phyloP scores from a whole-genome alignment of 83 land plant species.

The Picea mariana region DNA sequence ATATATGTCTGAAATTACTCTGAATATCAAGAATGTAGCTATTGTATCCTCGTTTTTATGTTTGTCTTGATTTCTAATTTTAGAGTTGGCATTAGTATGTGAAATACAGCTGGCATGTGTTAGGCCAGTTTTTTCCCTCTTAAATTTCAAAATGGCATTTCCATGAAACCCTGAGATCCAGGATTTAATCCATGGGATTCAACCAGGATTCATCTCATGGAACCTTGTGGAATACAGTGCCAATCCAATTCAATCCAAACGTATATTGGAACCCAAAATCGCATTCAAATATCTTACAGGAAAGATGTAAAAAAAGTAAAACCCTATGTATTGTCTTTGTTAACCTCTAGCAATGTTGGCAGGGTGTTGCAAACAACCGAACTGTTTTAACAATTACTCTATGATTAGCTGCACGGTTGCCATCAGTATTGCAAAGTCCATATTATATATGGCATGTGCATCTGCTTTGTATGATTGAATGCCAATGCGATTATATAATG shows the following conservation, averaged over 20 bases:
- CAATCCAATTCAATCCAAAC: neutral
- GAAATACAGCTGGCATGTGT: neutral
- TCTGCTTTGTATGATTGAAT: too few species aligned
- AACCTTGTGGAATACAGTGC: neutral
- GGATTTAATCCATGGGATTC: neutral
- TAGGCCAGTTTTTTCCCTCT: neutral
- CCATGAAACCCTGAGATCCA: neutral
- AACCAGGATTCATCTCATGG: neutral
- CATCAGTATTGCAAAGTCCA: neutral
- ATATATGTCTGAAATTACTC: neutral
- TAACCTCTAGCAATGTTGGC: neutral
- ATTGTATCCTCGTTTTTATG: neutral
- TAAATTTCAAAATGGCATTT: neutral
- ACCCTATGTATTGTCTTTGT: neutral
- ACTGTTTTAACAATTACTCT: neutral
- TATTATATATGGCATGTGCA: too few species aligned
- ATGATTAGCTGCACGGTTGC: neutral
- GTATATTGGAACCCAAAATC: neutral
- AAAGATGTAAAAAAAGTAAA: neutral
- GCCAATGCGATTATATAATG: too few species aligned
- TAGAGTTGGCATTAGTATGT: neutral
- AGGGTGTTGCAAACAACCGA: neutral
- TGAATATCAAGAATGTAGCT: neutral
- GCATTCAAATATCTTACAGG: neutral
- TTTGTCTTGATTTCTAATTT: neutral